Conservation (phyloP, 352 stramenopile genomes). For the Globisporangium polare region DNA sequence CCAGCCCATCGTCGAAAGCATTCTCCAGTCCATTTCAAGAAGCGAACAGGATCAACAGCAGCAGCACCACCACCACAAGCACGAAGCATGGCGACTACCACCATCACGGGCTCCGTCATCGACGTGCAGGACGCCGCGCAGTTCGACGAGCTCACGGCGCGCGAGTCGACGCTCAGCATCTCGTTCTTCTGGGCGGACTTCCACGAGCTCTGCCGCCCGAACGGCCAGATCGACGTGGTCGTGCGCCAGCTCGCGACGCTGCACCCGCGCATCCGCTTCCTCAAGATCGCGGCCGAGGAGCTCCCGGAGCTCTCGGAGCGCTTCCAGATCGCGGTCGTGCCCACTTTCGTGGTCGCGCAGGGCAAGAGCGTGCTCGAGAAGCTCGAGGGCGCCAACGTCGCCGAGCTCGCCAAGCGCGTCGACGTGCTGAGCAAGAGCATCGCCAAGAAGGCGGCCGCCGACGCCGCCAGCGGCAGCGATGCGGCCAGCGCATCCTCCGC, state of each 20-base stretch:
- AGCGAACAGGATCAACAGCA: no score
- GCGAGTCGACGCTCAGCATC: conserved; percentile 74
- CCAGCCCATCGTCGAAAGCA: no score
- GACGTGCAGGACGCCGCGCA: conserved; percentile 64
- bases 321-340: conserved; percentile 91
- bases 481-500: conserved; percentile 10
- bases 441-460: conserved; percentile 42
- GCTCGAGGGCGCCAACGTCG: conserved; percentile 79
- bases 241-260: conserved; percentile 77
- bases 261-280: conserved; percentile 79
- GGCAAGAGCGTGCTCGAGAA: conserved; percentile 76
- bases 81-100: conserved; percentile 17
- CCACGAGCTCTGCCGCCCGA: conserved; percentile 75
- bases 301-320: conserved; percentile 80
- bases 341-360: conserved; percentile 91
- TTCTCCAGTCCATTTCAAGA: no score
- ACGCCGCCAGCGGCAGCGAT: conserved; percentile 18
- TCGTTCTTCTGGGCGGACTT: conserved; percentile 86
- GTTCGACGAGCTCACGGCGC: conserved; percentile 74
- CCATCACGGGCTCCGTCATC: conserved; percentile 61
- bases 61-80: background rate
- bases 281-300: conserved; percentile 85
- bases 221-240: conserved; percentile 83
- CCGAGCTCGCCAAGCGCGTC: conserved; percentile 79
- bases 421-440: conserved; percentile 83